Base-by-base conservation (phyloP, 2,329 filamentous ascomycete species). In the Monosporascus cannonballus region DNA sequence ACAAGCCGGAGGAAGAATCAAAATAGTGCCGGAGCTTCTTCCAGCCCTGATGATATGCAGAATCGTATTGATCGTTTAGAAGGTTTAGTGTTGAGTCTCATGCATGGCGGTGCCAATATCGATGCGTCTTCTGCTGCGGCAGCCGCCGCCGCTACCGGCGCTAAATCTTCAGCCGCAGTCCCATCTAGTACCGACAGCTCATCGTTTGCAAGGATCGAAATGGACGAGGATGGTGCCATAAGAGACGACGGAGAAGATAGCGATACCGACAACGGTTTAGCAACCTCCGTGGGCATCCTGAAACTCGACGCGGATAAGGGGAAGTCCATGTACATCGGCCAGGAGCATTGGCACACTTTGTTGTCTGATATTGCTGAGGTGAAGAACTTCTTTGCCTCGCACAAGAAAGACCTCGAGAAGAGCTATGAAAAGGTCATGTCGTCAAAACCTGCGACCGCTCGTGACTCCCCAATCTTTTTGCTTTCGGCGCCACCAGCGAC, bases 51-150 rank as follows among this genome's bases (percentile, higher is more conserved):
- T 78, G 93, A 96, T 71, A 96, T 97, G 93, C 93, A 97, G 75
- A 96, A 95, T 67, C 88, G 94, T 69, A 97, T 97, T 73, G 92
- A 97, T 75, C 84, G 93, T 63, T 79, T 97, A 60, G 93, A 97
- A 78, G 88, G 89, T 62, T 76, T 97, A 69, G 93, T 97, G 56
- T 73, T 97, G 59, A 95, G 90, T 27, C 72, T 97, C 66, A 96
- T 97, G 93, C 93, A 93, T 66, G 92, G 89, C 69, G 90, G 90
- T 53, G 73, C 80, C 58, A 76, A 73, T 50, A 65, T 78, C 51
- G 77, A 81, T 47, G 59, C 71, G 8, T 65, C 73, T 11, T 63
- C 69, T 44, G 67, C 71, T 20, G 63, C 63, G 14, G 62, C 66
- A 8, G 65, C 67, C 4, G 62, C 64, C n/a, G 63, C 66, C 3